Evolutionary conservation across 768 basidiomycete genomes (phyloP).

Genomic region (Russula compacta): DNA sequence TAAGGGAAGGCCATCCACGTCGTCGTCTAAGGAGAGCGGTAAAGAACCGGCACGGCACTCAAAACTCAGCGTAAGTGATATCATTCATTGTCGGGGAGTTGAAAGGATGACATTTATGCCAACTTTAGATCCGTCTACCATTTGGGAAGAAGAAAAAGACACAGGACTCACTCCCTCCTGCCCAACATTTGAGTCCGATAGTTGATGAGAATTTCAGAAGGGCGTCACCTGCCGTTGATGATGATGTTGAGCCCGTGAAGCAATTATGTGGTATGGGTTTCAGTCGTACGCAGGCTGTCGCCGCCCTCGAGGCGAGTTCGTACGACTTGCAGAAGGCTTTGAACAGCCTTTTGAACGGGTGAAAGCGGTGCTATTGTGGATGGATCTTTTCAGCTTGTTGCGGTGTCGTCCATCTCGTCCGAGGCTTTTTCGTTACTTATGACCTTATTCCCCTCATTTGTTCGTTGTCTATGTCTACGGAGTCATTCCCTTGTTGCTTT

Average conservation of each 20-base stretch:
- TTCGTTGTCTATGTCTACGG: neutral
- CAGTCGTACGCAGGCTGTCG: constrained; percentile 68
- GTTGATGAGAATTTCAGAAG: constrained; percentile 36
- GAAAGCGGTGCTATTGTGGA: neutral
- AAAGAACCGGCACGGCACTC: constrained; percentile 54
- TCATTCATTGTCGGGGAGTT: neutral
- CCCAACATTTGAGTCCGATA: constrained; percentile 30
- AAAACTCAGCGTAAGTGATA: constrained; percentile 62
- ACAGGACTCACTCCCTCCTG: constrained; percentile 37
- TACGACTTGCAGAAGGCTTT: constrained; percentile 77
- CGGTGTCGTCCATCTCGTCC: neutral
- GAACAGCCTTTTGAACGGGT: constrained; percentile 54
- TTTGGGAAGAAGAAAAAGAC: constrained; percentile 72
- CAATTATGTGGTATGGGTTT: constrained; percentile 89
- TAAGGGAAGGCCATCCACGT: constrained; percentile 50
- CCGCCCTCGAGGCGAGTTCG: constrained; percentile 73
- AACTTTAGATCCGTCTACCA: constrained; percentile 59
- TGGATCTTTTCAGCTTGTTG: constrained; percentile 9
- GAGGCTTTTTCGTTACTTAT: neutral
- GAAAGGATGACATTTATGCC: constrained; percentile 11
- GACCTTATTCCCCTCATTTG: neutral
- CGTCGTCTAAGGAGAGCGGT: constrained; percentile 38
- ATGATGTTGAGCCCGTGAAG: constrained; percentile 69
- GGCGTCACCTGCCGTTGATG: constrained; percentile 48
- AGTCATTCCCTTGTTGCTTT: constrained; percentile 6